Evolutionary conservation across 2,329 filamentous ascomycete genomes (phyloP).

Genomic region (Kalmusia sp.): DNA sequence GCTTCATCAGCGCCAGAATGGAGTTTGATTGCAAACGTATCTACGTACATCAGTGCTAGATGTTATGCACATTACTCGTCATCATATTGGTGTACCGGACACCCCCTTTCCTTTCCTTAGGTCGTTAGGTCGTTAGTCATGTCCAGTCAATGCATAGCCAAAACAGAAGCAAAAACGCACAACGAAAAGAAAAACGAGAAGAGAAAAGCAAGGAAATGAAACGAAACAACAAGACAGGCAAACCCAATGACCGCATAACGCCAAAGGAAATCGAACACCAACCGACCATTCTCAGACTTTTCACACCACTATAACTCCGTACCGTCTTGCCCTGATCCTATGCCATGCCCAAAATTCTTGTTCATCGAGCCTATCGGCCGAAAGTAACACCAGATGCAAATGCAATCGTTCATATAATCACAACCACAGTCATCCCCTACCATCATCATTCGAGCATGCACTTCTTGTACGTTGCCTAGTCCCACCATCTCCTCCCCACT

Average conservation of each 20-base stretch:
- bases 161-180: slow-evolving; percentile 1
- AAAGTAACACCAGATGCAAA: slow-evolving; percentile 4
- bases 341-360: background rate
- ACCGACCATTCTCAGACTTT: background rate
- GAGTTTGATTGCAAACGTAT: slow-evolving; percentile 20
- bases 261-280: background rate
- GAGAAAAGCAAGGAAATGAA: slow-evolving; percentile 2
- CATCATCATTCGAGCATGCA: background rate
- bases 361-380: background rate
- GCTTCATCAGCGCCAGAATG: slow-evolving; percentile 1
- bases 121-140: slow-evolving; percentile 11
- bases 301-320: slow-evolving; percentile 7
- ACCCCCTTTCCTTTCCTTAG: background rate
- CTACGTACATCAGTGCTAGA: slow-evolving; percentile 20
- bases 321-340: background rate
- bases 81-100: slow-evolving; percentile 21
- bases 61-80: slow-evolving; percentile 21
- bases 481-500: slow-evolving; percentile 43
- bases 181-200: slow-evolving; percentile 2
- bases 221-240: background rate
- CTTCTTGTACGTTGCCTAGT: slow-evolving; percentile 30
- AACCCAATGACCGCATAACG: background rate
- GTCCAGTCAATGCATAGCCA: slow-evolving; percentile 6
- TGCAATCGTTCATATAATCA: too few relatives aligned
- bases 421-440: background rate